Evolutionary conservation across 2,329 filamentous ascomycete species (phyloP).

Genomic region (Cladosporium sp.): DNA sequence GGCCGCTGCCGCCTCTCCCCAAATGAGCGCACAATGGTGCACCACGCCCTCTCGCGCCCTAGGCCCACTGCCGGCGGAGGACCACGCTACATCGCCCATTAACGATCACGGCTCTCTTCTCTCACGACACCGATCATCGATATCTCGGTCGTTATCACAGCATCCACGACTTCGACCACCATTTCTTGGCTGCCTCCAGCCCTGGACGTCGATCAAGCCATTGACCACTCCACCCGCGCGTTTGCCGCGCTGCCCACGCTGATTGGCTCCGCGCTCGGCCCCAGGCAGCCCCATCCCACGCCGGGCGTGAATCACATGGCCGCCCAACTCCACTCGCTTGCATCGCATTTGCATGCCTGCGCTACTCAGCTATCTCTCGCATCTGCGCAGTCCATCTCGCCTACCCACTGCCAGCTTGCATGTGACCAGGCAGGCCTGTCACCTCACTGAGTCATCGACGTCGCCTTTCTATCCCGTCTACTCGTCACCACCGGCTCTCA

Average conservation of each 20-base stretch:
- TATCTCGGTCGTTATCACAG: not conserved
- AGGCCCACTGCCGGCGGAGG: not conserved
- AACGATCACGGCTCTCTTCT: slow-evolving; percentile 1
- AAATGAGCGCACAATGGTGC: slow-evolving; percentile 11
- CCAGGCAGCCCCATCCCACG: slow-evolving; percentile 9
- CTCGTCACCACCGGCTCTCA: too few species aligned
- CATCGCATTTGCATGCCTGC: slow-evolving; percentile 2
- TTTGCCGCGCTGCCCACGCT: slow-evolving; percentile 3
- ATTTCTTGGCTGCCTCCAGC: not conserved
- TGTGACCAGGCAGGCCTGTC: slow-evolving; percentile 9
- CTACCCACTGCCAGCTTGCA: not conserved
- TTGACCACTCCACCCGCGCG: not conserved
- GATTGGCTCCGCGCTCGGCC: not conserved
- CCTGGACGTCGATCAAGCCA: slow-evolving; percentile 6
- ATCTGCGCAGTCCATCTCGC: not conserved
- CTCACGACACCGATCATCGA: not conserved
- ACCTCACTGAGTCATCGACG: slow-evolving; percentile 6
- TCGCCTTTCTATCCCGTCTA: not conserved
- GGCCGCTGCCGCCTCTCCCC: slow-evolving; percentile 42
- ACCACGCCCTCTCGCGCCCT: too few species aligned
- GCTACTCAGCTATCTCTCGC: slow-evolving; percentile 6
- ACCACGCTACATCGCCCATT: not conserved
- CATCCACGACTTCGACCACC: not conserved
- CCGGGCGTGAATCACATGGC: not conserved
- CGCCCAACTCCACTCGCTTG: not conserved